Evolutionary conservation across 352 stramenopile genomes (phyloP).

Genomic region (Globisporangium polare): DNA sequence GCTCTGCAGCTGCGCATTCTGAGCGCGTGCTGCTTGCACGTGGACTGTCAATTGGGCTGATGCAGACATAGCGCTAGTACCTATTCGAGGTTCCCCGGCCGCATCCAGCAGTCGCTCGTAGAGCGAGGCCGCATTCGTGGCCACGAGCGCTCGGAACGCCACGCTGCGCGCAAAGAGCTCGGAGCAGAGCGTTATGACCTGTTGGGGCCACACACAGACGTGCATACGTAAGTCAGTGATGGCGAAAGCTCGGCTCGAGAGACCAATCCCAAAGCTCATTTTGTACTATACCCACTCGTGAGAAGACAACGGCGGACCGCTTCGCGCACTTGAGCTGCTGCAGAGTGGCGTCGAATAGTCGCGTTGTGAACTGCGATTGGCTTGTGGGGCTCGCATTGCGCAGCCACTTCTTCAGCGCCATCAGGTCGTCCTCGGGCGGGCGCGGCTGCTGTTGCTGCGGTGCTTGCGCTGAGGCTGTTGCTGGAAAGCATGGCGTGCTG

Average conservation of each 20-base stretch:
- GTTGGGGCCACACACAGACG: conserved; percentile 2
- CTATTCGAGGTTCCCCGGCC: conserved; percentile 24
- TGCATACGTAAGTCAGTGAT: background rate
- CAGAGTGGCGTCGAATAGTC: conserved; percentile 18
- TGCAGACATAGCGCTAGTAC: background rate
- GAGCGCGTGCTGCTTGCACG: background rate
- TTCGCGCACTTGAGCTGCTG: conserved; percentile 22
- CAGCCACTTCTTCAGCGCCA: conserved; percentile 29
- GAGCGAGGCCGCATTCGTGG: conserved; percentile 34
- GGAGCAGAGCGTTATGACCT: conserved; percentile 28
- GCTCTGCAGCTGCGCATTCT: conserved; percentile 6
- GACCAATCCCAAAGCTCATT: background rate
- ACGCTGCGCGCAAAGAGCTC: conserved; percentile 62
- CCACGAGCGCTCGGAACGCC: conserved; percentile 43
- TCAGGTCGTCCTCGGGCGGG: conserved; percentile 17
- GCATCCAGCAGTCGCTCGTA: conserved; percentile 43
- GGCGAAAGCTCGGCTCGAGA: background rate
- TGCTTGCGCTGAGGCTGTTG: background rate
- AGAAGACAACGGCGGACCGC: conserved; percentile 16
- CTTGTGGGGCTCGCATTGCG: conserved; percentile 19
- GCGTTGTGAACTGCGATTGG: conserved; percentile 26
- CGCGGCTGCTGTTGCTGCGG: background rate
- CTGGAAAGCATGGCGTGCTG: background rate
- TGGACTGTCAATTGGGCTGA: conserved; percentile 13
- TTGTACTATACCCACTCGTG: conserved; percentile 11